Evolutionary conservation across 2,329 filamentous ascomycete species (phyloP), one percentile per base, ranked within the genome.

Genomic region (Verticillium nubilum): DNA sequence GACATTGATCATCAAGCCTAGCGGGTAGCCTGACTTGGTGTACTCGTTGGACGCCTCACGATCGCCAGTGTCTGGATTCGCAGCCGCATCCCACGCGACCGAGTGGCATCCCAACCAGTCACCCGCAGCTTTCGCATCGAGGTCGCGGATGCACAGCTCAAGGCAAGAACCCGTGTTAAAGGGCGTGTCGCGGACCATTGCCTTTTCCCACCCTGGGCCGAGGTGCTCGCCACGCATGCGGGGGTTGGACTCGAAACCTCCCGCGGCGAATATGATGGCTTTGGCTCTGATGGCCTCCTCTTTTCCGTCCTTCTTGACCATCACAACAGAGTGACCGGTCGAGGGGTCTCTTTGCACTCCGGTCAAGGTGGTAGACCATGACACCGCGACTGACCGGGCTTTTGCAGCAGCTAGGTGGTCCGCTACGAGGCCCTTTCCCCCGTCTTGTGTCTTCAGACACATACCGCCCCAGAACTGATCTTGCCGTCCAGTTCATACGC

Each of bases 21-120:
- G 74, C 0, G 87, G 86, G 64, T 89, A 89, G 1, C 86, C 87
- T 0, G 83, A 87, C 67, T 90, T 90, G 6, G 86, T 90, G 66
- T 81, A 88, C 68, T 88, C 81, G 65, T 90, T 89, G 3, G 86
- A 86, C 2, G 83, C 71, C n/a, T 72, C 72, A 2, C 83, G 77
- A 63, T 88, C 81, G 4, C 86, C 86, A 0, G 73, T 73, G 61
- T 84, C 68, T 0, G 78, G 68, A 0, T 81, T 77, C 0, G 86
- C 80, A 65, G 87, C 80, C 1, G 84, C 84, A 66, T 90, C 86
- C 86, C 87, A 89, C 4, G 81, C 81, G 0, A 83, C 82, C 1
- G 83, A 81, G 67, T 89, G 87, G 64, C 86, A 89, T 0, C 86
- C 86, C 0, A 82, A 83, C 78, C 83, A 88, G 65, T 88, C 78